Conservation (phyloP, 176 grass and related monocot species). For the Oryza glaberrima region DNA sequence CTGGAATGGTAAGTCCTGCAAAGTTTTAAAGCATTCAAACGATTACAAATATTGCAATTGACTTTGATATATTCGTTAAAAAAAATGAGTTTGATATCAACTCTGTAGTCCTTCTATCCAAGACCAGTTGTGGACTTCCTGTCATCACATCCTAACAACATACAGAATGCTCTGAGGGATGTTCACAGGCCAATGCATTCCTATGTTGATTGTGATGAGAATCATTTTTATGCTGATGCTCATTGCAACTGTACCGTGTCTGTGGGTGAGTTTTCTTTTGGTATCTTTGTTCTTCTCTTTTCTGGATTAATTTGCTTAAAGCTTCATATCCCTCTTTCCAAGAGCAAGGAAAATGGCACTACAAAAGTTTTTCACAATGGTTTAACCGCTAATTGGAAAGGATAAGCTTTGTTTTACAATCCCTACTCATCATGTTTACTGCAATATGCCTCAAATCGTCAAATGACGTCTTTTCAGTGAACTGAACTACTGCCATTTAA, state of each 20-base stretch:
- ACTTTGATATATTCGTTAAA: no score
- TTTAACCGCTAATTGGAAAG: background rate
- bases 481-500: background rate
- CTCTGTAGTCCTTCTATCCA: no score
- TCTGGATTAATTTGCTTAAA: slow-evolving; percentile 18
- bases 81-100: no score
- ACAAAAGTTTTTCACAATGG: no score
- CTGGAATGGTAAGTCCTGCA: no score
- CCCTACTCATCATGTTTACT: background rate
- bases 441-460: background rate
- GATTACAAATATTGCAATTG: no score
- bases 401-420: background rate
- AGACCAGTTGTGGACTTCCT: no score
- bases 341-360: background rate
- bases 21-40: no score
- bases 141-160: no score
- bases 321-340: background rate
- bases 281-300: background rate
- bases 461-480: background rate
- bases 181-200: slow-evolving; percentile 76
- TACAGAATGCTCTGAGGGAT: slow-evolving; percentile 26
- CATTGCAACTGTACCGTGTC: slow-evolving; percentile 79
- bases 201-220: slow-evolving; percentile 74
- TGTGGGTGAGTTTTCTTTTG: slow-evolving; percentile 51
- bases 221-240: slow-evolving; percentile 63